Conservation (phyloP, 257 asterid species). For the Cinchona pubescens region DNA sequence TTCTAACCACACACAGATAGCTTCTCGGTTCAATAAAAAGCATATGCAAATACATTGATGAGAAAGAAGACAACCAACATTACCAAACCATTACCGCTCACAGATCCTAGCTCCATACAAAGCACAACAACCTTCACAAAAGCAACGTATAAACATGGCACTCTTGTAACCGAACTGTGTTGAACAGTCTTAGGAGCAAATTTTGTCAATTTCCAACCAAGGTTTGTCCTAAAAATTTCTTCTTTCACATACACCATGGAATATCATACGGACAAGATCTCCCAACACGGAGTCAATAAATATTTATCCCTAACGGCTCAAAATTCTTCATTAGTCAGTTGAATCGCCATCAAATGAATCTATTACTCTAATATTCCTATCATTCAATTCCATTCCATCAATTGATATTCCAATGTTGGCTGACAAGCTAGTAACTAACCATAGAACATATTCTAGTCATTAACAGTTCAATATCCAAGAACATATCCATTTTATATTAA, state of each 20-base stretch:
- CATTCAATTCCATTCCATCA: neutral
- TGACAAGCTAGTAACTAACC: conserved; percentile 3
- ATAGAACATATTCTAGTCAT: neutral
- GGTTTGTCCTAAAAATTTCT: neutral
- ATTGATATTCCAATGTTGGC: neutral
- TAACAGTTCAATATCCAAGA: neutral
- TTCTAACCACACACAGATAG: neutral
- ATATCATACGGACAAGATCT: neutral
- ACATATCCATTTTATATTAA: neutral
- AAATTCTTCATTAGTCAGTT: neutral
- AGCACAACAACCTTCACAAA: neutral
- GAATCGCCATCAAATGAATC: no score
- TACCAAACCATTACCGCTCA: no score
- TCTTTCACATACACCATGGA: neutral
- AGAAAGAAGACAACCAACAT: neutral
- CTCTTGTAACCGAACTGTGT: neutral
- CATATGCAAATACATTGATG: neutral
- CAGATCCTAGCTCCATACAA: neutral
- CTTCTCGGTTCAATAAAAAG: neutral
- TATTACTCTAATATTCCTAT: no score
- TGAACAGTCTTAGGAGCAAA: neutral
- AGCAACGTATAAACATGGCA: neutral
- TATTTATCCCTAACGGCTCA: neutral
- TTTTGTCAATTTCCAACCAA: no score
- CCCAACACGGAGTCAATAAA: neutral